A percentile compares a stretch with the other conserved stretches of the same genome.
Evolutionary conservation across 345 rosid species (phyloP).

Genomic region (Microcos paniculata): DNA sequence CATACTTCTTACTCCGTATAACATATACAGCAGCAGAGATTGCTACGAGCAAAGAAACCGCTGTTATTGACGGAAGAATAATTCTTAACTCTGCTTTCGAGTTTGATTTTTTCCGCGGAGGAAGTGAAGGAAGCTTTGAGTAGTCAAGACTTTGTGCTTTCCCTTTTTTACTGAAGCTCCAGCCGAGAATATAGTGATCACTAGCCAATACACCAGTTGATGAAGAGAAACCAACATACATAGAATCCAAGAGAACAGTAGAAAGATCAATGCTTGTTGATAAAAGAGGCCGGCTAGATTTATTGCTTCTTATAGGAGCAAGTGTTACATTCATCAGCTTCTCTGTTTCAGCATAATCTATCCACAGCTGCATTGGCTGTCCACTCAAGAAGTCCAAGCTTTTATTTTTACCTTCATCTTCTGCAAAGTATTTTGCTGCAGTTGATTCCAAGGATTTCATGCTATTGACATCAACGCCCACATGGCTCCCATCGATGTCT

Average conservation of each 20-base stretch:
- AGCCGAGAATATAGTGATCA: background rate
- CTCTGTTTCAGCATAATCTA: conserved; percentile 44
- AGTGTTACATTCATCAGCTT: conserved; percentile 45
- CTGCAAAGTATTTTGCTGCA: conserved; percentile 37
- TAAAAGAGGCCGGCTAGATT: conserved; percentile 51
- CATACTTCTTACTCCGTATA: conserved; percentile 36
- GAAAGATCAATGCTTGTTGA: conserved; percentile 44
- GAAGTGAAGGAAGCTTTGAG: conserved; percentile 7
- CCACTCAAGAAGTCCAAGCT: conserved; percentile 43
- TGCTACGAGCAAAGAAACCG: conserved; percentile 20
- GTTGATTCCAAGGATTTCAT: conserved; percentile 34
- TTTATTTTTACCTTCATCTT: conserved; percentile 17
- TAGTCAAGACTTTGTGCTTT: background rate
- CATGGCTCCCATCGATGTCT: conserved; percentile 49
- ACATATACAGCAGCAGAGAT: conserved; percentile 9
- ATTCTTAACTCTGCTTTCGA: background rate
- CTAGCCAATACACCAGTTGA: background rate
- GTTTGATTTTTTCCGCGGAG: background rate
- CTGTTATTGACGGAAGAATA: background rate
- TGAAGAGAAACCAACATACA: conserved; percentile 52
- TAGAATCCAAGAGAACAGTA: conserved; percentile 28
- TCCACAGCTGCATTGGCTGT: conserved; percentile 49
- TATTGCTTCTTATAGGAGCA: conserved; percentile 31
- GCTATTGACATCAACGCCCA: conserved; percentile 53
- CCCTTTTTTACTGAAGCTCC: conserved; percentile 1